Conservation (phyloP, 352 stramenopile species). For the Globisporangium recalcitrans region DNA sequence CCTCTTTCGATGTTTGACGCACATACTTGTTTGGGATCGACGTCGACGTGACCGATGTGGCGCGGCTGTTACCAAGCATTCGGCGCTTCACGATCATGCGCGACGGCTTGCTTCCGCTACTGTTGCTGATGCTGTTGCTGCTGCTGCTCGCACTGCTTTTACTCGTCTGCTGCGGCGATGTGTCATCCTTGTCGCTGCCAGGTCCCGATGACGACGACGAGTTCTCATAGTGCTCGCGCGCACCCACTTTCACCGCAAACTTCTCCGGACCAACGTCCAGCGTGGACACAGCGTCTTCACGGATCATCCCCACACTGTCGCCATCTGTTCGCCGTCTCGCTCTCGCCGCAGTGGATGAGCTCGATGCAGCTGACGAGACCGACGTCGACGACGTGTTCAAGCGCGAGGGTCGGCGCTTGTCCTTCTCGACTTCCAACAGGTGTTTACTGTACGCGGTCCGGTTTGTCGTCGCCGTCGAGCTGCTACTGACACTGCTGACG, state of each 20-base stretch:
- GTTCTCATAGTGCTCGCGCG: conserved; percentile 22
- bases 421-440: neutral
- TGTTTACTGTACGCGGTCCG: conserved; percentile 7
- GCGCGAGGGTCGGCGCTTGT: conserved; percentile 12
- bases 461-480: conserved; percentile 11
- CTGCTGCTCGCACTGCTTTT: conserved; percentile 15
- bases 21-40: conserved; percentile 20
- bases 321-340: conserved; percentile 3
- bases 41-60: conserved; percentile 11
- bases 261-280: conserved; percentile 37
- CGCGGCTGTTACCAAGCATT: conserved; percentile 22
- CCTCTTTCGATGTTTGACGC: conserved; percentile 10
- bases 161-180: conserved; percentile 12
- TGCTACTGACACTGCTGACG: conserved; percentile 17
- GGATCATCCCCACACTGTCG: conserved; percentile 5
- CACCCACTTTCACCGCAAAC: conserved; percentile 35
- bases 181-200: conserved; percentile 43
- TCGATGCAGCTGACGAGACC: conserved; percentile 9
- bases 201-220: conserved; percentile 43
- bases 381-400: conserved; percentile 10
- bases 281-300: conserved; percentile 8
- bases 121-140: conserved; percentile 24
- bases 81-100: conserved; percentile 51
- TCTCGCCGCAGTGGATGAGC: neutral
- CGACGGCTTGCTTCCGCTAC: conserved; percentile 32